Conservation (phyloP, 495 filamentous ascomycete genomes). For the Wilcoxina mikolae region DNA sequence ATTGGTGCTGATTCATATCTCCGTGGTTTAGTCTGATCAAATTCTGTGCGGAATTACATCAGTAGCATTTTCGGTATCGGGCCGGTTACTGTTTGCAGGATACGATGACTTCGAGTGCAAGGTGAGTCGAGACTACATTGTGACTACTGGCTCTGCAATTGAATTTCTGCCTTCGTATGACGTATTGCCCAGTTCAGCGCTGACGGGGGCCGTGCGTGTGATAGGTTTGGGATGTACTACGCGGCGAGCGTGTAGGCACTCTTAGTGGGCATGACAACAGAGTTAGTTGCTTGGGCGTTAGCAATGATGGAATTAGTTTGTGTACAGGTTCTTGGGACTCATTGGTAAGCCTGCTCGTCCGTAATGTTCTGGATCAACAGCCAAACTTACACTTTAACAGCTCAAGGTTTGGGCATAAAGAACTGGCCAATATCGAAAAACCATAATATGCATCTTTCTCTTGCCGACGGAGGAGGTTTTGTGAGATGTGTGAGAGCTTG, state of each 20-base stretch:
- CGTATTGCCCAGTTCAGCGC: conserved; percentile 16
- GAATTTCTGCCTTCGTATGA: neutral
- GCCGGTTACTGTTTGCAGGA: conserved; percentile 85
- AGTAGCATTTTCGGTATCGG: conserved; percentile 94
- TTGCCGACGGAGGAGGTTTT: conserved; percentile 23
- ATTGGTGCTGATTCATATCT: neutral
- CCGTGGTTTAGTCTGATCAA: conserved; percentile 64
- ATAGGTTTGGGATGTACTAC: conserved; percentile 96
- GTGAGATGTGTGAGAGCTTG: conserved; percentile 14
- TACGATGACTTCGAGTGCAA: conserved; percentile 99
- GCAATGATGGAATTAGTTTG: conserved; percentile 96
- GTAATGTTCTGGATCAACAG: neutral
- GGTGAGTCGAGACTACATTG: conserved; percentile 39
- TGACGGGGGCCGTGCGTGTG: conserved; percentile 9
- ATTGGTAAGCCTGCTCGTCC: conserved; percentile 49
- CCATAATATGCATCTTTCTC: conserved; percentile 29
- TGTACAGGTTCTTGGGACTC: conserved; percentile 99
- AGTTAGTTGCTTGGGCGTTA: conserved; percentile 94
- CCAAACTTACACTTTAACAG: conserved; percentile 33
- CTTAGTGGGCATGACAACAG: conserved; percentile 96
- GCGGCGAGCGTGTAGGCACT: conserved; percentile 91
- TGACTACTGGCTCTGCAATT: conserved; percentile 8
- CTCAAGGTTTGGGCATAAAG: conserved; percentile 66
- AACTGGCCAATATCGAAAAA: conserved; percentile 9
- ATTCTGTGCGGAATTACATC: conserved; percentile 97